Base-by-base conservation (phyloP, 352 stramenopile genomes). In the Aphanomyces astaci region DNA sequence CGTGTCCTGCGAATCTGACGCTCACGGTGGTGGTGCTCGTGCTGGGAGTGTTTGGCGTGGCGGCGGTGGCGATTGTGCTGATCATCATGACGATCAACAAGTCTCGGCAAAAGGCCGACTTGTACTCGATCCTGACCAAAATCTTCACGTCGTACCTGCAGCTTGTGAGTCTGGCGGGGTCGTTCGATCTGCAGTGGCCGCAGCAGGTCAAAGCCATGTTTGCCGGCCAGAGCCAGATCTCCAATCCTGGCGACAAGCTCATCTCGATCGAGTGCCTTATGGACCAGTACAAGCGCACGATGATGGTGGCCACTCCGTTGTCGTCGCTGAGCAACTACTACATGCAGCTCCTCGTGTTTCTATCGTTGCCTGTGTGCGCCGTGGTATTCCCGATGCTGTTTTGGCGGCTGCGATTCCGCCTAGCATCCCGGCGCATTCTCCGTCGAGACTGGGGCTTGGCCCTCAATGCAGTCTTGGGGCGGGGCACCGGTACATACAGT, bases 1-100 rank as follows among this genome's bases (percentile, higher is more conserved):
- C 40, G 15, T 68, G 62, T 28, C 62, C 62, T 4, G 24, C 13
- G 7, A 59, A 22, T 33, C 46, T 45, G 2, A 59, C 51, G 2
- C 32, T 68, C 13, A 68, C 43, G 11, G 24, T 68, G 19, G 27
- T 68, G 28, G 62, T 59, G 4, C 51, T 68, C 19, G 33, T 68
- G 10, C 39, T 25, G 3, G 62, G 62, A 3, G 36, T 68, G 4
- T 17, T 68, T 60, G 39, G 39, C 10, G 49, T 51, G 13, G 31
- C 43, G 10, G 28, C 30, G 19, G 13, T 60, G 1, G 62, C 43
- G 17, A 24, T 30, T 10, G 17, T 68, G 9, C 31, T 68, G 2
- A 68, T 68, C 40, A 10, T 30, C 9, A 68, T 68, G 62, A 53
- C 62, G 9, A 68, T 68, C 33, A 68, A 68, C 30, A 68, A 68